A percentile compares a stretch with the other conserved stretches of the same genome.
Evolutionary conservation across 768 basidiomycete species (phyloP).

Genomic region (Mycena galopus): DNA sequence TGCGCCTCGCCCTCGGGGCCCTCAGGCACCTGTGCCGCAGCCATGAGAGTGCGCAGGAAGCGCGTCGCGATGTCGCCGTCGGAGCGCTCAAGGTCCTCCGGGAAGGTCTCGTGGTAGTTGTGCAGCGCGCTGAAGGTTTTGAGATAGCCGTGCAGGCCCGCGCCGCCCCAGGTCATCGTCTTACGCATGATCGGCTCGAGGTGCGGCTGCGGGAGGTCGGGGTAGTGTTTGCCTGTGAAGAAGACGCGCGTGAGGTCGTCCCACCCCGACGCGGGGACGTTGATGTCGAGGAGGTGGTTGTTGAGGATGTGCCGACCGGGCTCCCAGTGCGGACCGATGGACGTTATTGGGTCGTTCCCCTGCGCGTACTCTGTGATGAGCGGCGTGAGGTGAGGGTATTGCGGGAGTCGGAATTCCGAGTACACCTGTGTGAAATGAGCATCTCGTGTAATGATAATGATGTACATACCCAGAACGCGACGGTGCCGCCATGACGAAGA

Average conservation of each 20-base stretch:
- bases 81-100: constrained; percentile 60
- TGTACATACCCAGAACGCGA: constrained; percentile 77
- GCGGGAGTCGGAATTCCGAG: constrained; percentile 78
- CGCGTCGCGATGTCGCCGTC: constrained; percentile 77
- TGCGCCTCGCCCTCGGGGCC: constrained; percentile 53
- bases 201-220: constrained; percentile 48
- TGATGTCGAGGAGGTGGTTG: constrained; percentile 74
- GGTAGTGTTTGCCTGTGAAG: constrained; percentile 66
- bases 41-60: constrained; percentile 69
- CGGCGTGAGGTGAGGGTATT: constrained; percentile 68
- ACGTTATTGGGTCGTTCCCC: constrained; percentile 64
- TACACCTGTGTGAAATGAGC: constrained; percentile 57
- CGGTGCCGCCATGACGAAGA: constrained; percentile 71
- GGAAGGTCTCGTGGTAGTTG: constrained; percentile 73
- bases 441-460: background rate
- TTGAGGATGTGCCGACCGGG: constrained; percentile 86
- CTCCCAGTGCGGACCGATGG: constrained; percentile 83
- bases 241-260: constrained; percentile 64
- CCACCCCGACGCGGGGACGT: constrained; percentile 44
- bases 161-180: constrained; percentile 71
- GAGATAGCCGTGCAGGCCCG: constrained; percentile 70
- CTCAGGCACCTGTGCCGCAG: constrained; percentile 49
- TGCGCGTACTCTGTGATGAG: constrained; percentile 75
- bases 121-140: constrained; percentile 80
- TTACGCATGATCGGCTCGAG: constrained; percentile 68